Base-by-base conservation (phyloP, 805 yeast species). In the Wickerhamomyces subpelliculosus region DNA sequence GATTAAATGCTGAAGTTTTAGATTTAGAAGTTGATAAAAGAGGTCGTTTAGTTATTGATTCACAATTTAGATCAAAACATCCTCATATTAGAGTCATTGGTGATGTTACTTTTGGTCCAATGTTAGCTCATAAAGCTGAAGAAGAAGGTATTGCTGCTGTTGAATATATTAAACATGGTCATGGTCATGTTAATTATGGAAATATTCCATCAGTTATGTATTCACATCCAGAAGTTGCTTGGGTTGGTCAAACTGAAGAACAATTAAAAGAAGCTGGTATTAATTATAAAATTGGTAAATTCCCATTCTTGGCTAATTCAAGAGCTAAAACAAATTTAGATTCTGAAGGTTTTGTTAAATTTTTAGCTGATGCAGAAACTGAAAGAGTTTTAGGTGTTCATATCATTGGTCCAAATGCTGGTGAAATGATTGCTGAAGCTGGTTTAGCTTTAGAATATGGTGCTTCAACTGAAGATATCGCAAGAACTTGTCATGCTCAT, bases 121-220 rank as follows among this genome's bases (percentile, higher is more conserved):
- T 93, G 99, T 78, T 93, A 68, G 99, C 99, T 48, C 99, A 93
- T 77, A 93, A 93, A 75, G 99, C 99, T 46, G 99, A 93, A 74
- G 99, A 93, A 65, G 99, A 93, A 74, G 99, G 96, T 68, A 82
- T 93, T 52, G 99, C 99, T 41, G 97, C 96, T 50, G 97, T 75
- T 49, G 99, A 93, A 71, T 85, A 78, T 72, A 78, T 93, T 64
- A 87, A 87, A 73, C 67, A 67, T 51, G 98, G 97, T 49, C 84
- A 84, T 61, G 99, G 99, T 43, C 98, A 93, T 64, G 97, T 93
- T 52, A 93, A 93, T 80, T 93, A 93, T 69, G 95, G 81, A 54
- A 94, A 85, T 71, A 93, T 93, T 54, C 99, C 99, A 49, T 79
- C 96, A 26, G 98, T 93, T 51, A 93, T 93, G 98, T 93, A 93